Evolutionary conservation across 2,329 filamentous ascomycete species (phyloP).

Genomic region (Penicillium hordei): DNA sequence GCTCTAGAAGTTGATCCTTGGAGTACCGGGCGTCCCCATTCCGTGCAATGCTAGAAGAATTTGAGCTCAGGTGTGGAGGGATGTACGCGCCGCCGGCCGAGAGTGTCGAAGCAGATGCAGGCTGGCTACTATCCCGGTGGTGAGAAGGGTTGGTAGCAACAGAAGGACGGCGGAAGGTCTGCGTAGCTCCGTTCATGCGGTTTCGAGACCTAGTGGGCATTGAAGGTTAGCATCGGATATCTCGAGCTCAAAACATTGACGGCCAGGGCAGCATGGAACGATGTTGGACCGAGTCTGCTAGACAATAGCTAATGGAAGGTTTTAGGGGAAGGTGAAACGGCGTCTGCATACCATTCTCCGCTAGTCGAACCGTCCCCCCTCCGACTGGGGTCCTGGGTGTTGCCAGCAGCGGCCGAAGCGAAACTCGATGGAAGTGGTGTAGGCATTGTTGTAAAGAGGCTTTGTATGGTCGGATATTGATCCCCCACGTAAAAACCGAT

Average conservation of each 20-base stretch:
- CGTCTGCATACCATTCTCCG: conserved; percentile 67
- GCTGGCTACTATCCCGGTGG: conserved; percentile 44
- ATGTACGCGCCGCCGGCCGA: conserved; percentile 55
- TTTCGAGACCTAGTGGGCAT: conserved; percentile 53
- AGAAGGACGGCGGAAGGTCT: conserved; percentile 66
- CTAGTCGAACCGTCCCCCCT: conserved; percentile 56
- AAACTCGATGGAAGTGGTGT: conserved; percentile 79
- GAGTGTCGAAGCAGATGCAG: conserved; percentile 40
- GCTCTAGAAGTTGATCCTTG: conserved; percentile 73
- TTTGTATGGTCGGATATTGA: conserved; percentile 24
- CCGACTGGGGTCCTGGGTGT: conserved; percentile 62
- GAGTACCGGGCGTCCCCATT: conserved; percentile 67
- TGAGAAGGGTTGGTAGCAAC: conserved; percentile 56
- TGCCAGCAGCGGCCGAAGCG: conserved; percentile 77
- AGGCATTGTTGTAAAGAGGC: conserved; percentile 55
- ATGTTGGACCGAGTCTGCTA: not conserved
- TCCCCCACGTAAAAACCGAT: conserved; percentile 26
- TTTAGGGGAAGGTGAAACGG: conserved; percentile 4
- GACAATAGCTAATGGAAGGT: not conserved
- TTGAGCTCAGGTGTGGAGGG: conserved; percentile 60
- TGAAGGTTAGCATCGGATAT: conserved; percentile 20
- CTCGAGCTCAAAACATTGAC: conserved; percentile 11
- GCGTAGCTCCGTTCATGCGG: conserved; percentile 64
- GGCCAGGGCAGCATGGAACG: not conserved
- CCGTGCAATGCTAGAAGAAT: conserved; percentile 47